phyloP scores from a whole-genome alignment of 1,284 basidiomycete species.

The Cryptococcus amylolentus region DNA sequence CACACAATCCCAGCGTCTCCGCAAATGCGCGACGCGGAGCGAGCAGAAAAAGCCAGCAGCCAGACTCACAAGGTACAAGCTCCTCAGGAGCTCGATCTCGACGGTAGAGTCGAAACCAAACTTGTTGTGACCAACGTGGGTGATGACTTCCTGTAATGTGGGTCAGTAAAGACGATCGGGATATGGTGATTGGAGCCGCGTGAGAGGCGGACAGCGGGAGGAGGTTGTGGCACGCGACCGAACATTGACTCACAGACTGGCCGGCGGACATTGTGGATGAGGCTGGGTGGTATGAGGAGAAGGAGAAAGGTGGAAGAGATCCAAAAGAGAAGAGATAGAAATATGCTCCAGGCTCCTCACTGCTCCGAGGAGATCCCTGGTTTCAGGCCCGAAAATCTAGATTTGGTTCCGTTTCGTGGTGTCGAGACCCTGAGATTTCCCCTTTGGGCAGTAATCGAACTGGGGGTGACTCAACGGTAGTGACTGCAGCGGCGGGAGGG shows the following conservation, averaged over 20 bases:
- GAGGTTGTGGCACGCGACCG: not conserved
- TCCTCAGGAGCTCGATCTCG: slow-evolving; percentile 69
- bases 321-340: not conserved
- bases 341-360: not conserved
- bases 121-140: slow-evolving; percentile 69
- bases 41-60: not conserved
- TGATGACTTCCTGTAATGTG: slow-evolving; percentile 17
- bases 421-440: not conserved
- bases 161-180: not conserved
- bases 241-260: slow-evolving; percentile 6
- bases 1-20: not conserved
- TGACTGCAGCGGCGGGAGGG: not conserved
- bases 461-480: too few species aligned
- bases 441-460: too few species aligned
- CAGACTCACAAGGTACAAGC: slow-evolving; percentile 75
- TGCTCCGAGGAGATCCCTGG: not conserved
- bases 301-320: slow-evolving; percentile 1
- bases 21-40: not conserved
- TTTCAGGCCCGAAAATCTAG: too few species aligned
- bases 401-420: too few species aligned
- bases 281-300: not conserved
- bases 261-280: slow-evolving; percentile 6
- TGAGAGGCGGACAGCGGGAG: not conserved
- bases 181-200: not conserved
- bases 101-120: slow-evolving; percentile 87